Percentiles rank a stretch among this genome's conserved stretches.
Conservation (phyloP, 1,284 basidiomycete species). For the Ustilago xerochloae region DNA sequence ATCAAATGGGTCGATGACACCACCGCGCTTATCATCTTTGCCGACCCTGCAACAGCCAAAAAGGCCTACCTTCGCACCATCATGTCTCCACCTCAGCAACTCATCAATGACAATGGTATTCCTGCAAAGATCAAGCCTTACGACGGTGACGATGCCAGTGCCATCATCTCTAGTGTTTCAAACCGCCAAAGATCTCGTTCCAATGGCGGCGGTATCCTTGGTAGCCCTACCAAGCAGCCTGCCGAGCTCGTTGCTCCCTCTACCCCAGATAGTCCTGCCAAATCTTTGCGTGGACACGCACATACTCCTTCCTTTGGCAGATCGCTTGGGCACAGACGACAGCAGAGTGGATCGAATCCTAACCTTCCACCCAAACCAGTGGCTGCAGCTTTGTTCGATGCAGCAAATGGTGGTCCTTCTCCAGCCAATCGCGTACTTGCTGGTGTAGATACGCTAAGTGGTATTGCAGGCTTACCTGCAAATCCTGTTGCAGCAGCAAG, state of each 20-base stretch:
- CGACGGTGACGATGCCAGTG: slow-evolving; percentile 90
- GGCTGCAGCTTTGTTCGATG: slow-evolving; percentile 62
- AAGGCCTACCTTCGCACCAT: slow-evolving; percentile 88
- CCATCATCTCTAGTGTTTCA: slow-evolving; percentile 88
- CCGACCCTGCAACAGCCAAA: slow-evolving; percentile 77
- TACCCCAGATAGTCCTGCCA: slow-evolving; percentile 32
- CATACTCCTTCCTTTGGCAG: slow-evolving; percentile 41
- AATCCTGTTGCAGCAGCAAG: slow-evolving; percentile 42
- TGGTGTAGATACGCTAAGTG: slow-evolving; percentile 43
- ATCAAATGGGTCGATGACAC: slow-evolving; percentile 99
- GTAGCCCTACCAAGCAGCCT: slow-evolving; percentile 40
- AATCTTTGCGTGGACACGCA: slow-evolving; percentile 24
- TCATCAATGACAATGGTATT: slow-evolving; percentile 69
- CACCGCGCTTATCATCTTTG: slow-evolving; percentile 92
- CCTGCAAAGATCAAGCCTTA: slow-evolving; percentile 80
- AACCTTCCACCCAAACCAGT: slow-evolving; percentile 60
- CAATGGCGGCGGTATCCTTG: slow-evolving; percentile 44
- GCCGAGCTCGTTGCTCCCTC: slow-evolving; percentile 30
- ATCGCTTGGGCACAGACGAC: slow-evolving; percentile 48
- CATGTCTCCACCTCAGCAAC: slow-evolving; percentile 76
- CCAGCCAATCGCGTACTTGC: slow-evolving; percentile 56
- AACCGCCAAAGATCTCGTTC: slow-evolving; percentile 69
- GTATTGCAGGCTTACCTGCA: slow-evolving; percentile 46
- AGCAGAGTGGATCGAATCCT: slow-evolving; percentile 55
- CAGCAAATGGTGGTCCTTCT: slow-evolving; percentile 61